Conservation (phyloP, 192 early-diverging fungal species). For the Mortierella alpina region DNA sequence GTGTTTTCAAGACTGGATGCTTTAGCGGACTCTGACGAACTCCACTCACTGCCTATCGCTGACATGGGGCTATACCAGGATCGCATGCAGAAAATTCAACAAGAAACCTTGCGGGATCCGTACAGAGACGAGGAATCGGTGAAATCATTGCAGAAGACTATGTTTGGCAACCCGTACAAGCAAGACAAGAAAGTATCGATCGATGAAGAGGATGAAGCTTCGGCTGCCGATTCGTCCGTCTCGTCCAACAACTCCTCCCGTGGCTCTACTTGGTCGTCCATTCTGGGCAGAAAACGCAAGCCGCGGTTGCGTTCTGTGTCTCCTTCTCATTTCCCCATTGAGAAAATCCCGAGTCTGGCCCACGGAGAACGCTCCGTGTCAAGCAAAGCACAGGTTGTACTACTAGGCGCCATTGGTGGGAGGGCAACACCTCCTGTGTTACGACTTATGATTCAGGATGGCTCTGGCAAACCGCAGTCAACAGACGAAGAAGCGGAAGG, state of each 20-base stretch:
- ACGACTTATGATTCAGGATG: constrained; percentile 30
- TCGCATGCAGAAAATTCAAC: constrained; percentile 63
- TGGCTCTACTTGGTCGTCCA: constrained; percentile 41
- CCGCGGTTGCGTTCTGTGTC: constrained; percentile 39
- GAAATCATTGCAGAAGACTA: constrained; percentile 64
- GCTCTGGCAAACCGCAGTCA: constrained; percentile 16
- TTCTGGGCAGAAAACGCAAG: constrained; percentile 39
- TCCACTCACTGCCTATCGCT: constrained; percentile 74
- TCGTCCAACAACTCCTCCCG: constrained; percentile 15
- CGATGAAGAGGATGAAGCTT: constrained; percentile 57
- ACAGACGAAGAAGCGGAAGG: constrained; percentile 3
- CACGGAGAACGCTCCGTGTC: constrained; percentile 21
- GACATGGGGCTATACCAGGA: constrained; percentile 77
- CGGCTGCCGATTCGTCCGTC: constrained; percentile 27
- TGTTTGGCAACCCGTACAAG: constrained; percentile 85
- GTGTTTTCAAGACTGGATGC: constrained; percentile 40
- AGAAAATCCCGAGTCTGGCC: constrained; percentile 34
- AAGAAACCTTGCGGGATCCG: constrained; percentile 71
- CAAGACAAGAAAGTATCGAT: constrained; percentile 61
- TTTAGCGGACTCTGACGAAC: constrained; percentile 65
- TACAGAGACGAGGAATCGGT: constrained; percentile 72
- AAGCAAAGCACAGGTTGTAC: constrained; percentile 23
- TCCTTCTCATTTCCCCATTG: constrained; percentile 40
- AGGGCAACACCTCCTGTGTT: constrained; percentile 6
- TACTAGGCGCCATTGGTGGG: constrained; percentile 15